These are phyloP conservation scores for Eimeria necatrix DNA, from an alignment of 169 alveolate genomes.

Conservation along the genomic window DNA sequence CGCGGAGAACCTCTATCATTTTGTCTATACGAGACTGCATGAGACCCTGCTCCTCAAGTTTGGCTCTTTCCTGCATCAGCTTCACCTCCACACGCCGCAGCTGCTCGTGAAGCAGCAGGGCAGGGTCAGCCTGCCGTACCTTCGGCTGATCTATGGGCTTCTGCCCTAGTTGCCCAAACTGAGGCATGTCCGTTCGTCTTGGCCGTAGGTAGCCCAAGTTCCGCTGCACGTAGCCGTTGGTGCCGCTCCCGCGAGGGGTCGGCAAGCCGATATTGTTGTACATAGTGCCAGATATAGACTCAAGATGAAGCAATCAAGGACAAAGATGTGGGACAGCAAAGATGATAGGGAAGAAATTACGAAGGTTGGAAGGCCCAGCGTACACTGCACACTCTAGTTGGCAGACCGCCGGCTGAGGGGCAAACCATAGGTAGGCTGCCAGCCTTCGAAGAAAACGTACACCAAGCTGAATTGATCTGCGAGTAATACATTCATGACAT, in stretches of 20 bases:
- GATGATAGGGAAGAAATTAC: too few species aligned
- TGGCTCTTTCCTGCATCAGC: constrained; percentile 80
- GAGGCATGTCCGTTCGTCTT: constrained; percentile 77
- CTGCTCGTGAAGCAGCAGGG: constrained; percentile 89
- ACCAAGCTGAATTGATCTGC: too few species aligned
- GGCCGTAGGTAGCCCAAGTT: constrained; percentile 87
- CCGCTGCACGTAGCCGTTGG: constrained; percentile 93
- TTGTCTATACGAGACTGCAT: background rate
- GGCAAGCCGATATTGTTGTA: constrained; percentile 93
- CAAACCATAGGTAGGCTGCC: too few species aligned
- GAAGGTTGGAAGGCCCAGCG: too few species aligned
- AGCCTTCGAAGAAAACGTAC: too few species aligned
- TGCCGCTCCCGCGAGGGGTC: constrained; percentile 95
- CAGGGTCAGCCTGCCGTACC: constrained; percentile 83
- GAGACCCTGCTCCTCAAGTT: constrained; percentile 66
- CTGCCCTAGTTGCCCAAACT: background rate
- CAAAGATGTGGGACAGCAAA: too few species aligned
- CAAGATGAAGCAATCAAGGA: too few species aligned
- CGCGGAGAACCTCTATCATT: background rate
- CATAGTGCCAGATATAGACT: constrained; percentile 82
- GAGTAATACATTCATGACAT: too few species aligned
- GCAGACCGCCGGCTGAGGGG: too few species aligned
- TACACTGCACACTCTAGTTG: too few species aligned
- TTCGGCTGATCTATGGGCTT: constrained; percentile 68
- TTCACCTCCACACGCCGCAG: constrained; percentile 89